phyloP scores from a whole-genome alignment of 371 early-diverging fungal species.

The Apophysomyces ossiformis region DNA sequence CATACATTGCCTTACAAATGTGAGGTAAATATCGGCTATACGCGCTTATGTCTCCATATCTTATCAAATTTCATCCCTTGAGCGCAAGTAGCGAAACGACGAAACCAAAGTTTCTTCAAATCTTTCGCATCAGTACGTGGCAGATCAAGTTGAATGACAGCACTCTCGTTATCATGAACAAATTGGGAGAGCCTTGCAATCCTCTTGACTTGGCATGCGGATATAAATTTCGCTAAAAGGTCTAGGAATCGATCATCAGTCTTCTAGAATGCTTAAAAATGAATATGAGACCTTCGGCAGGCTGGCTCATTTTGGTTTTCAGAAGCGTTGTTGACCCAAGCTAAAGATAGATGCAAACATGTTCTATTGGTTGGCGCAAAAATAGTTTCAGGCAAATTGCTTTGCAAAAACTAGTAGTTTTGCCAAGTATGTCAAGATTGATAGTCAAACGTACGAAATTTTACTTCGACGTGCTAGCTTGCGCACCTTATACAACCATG shows the following conservation, averaged over 20 bases:
- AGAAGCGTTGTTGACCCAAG: too few species aligned
- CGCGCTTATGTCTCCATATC: too few species aligned
- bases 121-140: background rate
- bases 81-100: too few species aligned
- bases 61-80: too few species aligned
- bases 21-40: too few species aligned
- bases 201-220: background rate
- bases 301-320: too few species aligned
- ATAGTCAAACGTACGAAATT: background rate
- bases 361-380: too few species aligned
- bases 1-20: too few species aligned
- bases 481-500: constrained; percentile 3
- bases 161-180: background rate
- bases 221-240: background rate
- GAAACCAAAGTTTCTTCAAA: too few species aligned
- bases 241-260: background rate
- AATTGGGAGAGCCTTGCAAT: background rate
- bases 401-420: too few species aligned
- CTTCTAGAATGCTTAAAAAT: background rate
- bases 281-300: background rate
- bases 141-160: constrained; percentile 1
- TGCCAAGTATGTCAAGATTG: background rate
- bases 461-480: background rate
- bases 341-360: too few species aligned
- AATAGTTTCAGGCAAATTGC: too few species aligned